phyloP scores from a whole-genome alignment of 352 stramenopile species.

The Pythium plurisporium region DNA sequence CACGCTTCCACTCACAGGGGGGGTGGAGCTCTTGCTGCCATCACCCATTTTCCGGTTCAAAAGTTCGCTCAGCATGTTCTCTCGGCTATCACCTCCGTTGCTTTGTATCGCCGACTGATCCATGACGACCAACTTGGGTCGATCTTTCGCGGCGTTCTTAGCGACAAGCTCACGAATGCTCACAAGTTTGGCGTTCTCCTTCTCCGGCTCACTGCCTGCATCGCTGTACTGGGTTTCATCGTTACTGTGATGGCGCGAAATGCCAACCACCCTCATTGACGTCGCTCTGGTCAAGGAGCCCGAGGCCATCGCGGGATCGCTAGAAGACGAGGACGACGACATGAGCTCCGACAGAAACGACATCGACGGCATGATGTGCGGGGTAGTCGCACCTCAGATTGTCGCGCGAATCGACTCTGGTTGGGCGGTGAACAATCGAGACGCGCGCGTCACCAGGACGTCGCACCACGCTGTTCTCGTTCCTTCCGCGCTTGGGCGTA shows the following conservation, averaged over 20 bases:
- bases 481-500: no score
- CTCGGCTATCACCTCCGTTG: conserved; percentile 14
- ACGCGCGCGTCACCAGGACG: no score
- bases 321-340: conserved; percentile 24
- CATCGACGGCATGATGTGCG: conserved; percentile 38
- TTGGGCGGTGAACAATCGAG: not conserved
- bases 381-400: conserved; percentile 7
- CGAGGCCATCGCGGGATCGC: not conserved
- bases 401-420: not conserved
- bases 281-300: not conserved
- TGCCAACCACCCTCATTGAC: conserved; percentile 38
- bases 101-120: conserved; percentile 10
- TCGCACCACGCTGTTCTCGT: no score
- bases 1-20: not conserved
- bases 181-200: conserved; percentile 50
- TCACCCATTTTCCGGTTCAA: conserved; percentile 14
- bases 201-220: conserved; percentile 7
- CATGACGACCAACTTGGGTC: conserved; percentile 27
- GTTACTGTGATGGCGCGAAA: conserved; percentile 37
- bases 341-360: conserved; percentile 63
- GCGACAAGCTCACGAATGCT: conserved; percentile 51
- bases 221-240: conserved; percentile 17
- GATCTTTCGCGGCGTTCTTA: conserved; percentile 23
- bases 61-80: conserved; percentile 7
- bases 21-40: not conserved